Evolutionary conservation across 768 basidiomycete genomes (phyloP), one percentile per base, ranked within the genome.

Genomic region (Lanmaoa pseudosensibilis): DNA sequence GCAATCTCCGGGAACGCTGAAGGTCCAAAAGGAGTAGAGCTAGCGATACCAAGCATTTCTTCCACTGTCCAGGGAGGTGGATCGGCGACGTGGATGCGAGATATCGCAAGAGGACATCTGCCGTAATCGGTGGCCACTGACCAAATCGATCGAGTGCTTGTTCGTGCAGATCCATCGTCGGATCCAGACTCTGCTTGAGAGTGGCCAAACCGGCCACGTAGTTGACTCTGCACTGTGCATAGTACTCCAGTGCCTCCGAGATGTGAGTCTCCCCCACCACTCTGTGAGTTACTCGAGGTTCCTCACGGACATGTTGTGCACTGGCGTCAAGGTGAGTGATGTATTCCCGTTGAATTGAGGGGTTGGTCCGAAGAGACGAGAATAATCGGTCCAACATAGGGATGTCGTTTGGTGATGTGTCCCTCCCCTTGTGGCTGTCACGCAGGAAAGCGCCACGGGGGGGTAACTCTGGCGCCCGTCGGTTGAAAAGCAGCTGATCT

Each of bases 101-200:
- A 43, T 9, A 23, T 43, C 21, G 19, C 13, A 43, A 23, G 3
- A 43, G 21, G 8, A 43, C 21, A 16, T 43, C 41, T 12, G 41
- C 41, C 2, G 63, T 52, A 36, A 50, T 52, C 5, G 65, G 64
- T 2, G 77, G 76, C 75, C 77, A 77, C 41, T 71, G 59, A 12
- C 57, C 62, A 15, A 55, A 50, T 16, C 7, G 41, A 4, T 11
- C 12, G 33, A 65, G 11, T 1, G 48, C 46, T 1, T 40, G 27
- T 48, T 69, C 67, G 11, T 9, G 7, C 3, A 27, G 21, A 6
- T 33, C 21, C n/a, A n/a, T n/a, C 7, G 45, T n/a, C 15, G 67
- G 63, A 64, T 5, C 61, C 59, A 61, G 54, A n/a, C 5, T 25
- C 4, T 53, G 2, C 23, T 16, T 33, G 13, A 67, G 30, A 15